Evolutionary conservation across 441 rosid genomes (phyloP), one percentile per base, ranked within the genome.

Genomic region (Arabidopsis hybrid): DNA sequence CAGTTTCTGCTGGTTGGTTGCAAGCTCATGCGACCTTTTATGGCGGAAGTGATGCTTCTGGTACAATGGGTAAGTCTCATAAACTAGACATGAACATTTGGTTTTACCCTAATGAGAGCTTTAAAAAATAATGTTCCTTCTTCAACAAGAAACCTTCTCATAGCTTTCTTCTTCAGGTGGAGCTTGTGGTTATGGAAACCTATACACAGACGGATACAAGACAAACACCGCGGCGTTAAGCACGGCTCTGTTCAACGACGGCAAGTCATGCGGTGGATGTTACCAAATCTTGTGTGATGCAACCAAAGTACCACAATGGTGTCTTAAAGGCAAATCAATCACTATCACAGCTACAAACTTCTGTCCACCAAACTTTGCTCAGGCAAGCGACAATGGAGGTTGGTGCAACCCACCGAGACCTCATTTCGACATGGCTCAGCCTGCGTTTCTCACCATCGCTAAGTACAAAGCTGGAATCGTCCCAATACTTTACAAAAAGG

Each of bases 131-230:
- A 17, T 1, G 2, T 73, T 49, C 12, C 80, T 77, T 77, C 57
- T 31, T 49, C 38, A n/a, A 5, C 72, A 76, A 76, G 62, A 35
- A 35, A 65, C 55, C 14, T 2, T 47, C 29, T 69, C 14, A 42
- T 18, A n/a, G 2, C 0, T 13, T 2, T 47, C 16, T 69, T 36
- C 59, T 9, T 26, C 40, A 91, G 95, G 91, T 9, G 97, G 92
- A 31, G 95, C 97, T 2, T 91, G 97, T 81, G 97, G 97, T 50
- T 91, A 89, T 78, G 97, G 91, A 12, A 85, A 88, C 73, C 72
- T 91, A 5, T 75, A 83, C 67, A 87, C 83, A 0, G 88, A 89
- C 13, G 90, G 91, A 7, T 89, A 89, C 58, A 86, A 82, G 34
- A 76, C 66, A 42, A 83, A 83, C 52, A 88, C 91, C 0, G 93